Evolutionary conservation across 2,329 filamentous ascomycete species (phyloP).

Genomic region (Hymenotorrendiella dingleyae): DNA sequence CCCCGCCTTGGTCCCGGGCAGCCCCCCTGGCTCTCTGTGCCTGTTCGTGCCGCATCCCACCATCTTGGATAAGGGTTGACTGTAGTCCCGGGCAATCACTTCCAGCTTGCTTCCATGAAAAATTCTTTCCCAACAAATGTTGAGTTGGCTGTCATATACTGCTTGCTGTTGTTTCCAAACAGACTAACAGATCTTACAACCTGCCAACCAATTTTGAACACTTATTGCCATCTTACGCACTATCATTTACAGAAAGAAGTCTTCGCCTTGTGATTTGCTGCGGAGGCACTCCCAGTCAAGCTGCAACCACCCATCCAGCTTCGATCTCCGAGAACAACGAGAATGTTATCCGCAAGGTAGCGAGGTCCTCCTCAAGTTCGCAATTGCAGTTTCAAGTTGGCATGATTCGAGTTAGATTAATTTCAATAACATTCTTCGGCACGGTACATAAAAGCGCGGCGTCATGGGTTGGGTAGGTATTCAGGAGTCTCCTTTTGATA

Average conservation of each 20-base stretch:
- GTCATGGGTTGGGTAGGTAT: slow-evolving; percentile 28
- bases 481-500: neutral
- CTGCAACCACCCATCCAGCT: too few relatives aligned
- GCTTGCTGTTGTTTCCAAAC: too few relatives aligned
- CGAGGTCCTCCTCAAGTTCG: neutral
- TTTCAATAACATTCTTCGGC: slow-evolving; percentile 1
- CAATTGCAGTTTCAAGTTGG: slow-evolving; percentile 3
- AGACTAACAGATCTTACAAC: too few relatives aligned
- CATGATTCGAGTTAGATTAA: too few relatives aligned
- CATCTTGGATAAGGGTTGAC: slow-evolving; percentile 4
- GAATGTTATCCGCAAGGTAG: neutral
- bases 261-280: too few relatives aligned
- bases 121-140: slow-evolving; percentile 1
- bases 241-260: too few relatives aligned
- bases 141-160: too few relatives aligned
- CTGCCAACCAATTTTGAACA: too few relatives aligned
- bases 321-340: neutral
- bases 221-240: too few relatives aligned
- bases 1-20: slow-evolving; percentile 5
- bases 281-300: too few relatives aligned
- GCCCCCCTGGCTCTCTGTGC: slow-evolving; percentile 1
- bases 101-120: slow-evolving; percentile 5
- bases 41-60: slow-evolving; percentile 2
- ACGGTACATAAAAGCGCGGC: slow-evolving; percentile 10
- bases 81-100: slow-evolving; percentile 2